Percentiles rank a stretch among this genome's conserved stretches.
phyloP scores from a whole-genome alignment of 108 stramenopile species.

The Stephanodiscus triporus region DNA sequence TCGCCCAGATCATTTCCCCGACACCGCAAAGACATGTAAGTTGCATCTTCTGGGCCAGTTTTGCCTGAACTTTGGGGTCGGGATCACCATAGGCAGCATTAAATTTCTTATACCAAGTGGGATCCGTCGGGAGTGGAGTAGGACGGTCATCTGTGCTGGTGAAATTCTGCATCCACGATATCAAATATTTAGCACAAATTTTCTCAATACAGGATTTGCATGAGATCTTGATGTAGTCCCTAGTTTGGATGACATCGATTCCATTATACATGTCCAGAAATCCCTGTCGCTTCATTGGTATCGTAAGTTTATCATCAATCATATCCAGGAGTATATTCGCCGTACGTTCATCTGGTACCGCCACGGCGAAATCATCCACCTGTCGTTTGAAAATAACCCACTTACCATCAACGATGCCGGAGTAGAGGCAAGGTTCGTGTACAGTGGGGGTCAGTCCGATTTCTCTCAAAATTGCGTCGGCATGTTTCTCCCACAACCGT shows the following conservation, averaged over 20 bases:
- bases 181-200: neutral
- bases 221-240: slow-evolving; percentile 36
- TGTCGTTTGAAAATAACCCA: neutral
- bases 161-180: too few species aligned
- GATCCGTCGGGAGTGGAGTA: too few species aligned
- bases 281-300: slow-evolving; percentile 32
- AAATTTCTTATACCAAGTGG: too few species aligned
- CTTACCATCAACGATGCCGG: slow-evolving; percentile 3
- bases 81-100: too few species aligned
- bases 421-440: slow-evolving; percentile 12
- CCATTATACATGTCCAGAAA: slow-evolving; percentile 39
- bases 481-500: slow-evolving; percentile 18
- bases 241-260: slow-evolving; percentile 37
- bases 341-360: neutral
- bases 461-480: neutral
- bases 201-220: slow-evolving; percentile 35
- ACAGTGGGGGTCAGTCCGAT: neutral
- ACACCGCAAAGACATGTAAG: neutral
- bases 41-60: too few species aligned
- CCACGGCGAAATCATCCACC: slow-evolving; percentile 2
- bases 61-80: too few species aligned
- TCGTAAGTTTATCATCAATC: slow-evolving; percentile 8
- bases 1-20: neutral
- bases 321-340: neutral
- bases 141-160: too few species aligned